Conservation (phyloP, 495 filamentous ascomycete species). For the Astrothelium macrocarpum region DNA sequence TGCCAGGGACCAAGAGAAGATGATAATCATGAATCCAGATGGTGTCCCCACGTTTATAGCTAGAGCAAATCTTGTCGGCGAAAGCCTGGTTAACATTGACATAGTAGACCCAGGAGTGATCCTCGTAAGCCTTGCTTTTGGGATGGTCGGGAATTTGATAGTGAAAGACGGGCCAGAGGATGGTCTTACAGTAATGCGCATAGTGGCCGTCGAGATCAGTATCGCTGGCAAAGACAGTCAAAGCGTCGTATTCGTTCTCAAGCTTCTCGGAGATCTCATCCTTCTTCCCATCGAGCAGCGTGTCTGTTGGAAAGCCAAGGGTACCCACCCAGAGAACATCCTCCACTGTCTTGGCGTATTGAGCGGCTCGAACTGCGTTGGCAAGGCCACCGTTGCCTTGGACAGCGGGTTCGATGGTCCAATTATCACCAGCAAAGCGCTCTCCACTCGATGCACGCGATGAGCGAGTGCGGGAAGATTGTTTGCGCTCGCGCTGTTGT, state of each 20-base stretch:
- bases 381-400: constrained; percentile 85
- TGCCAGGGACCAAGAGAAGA: constrained; percentile 77
- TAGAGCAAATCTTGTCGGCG: constrained; percentile 75
- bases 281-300: constrained; percentile 57
- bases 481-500: constrained; percentile 22
- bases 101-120: constrained; percentile 93
- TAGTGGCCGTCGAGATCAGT: constrained; percentile 89
- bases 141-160: constrained; percentile 95
- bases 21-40: constrained; percentile 97
- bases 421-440: constrained; percentile 57
- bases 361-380: constrained; percentile 73
- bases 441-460: constrained; percentile 36
- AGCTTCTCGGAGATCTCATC: constrained; percentile 70
- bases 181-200: constrained; percentile 74
- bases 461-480: constrained; percentile 19
- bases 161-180: constrained; percentile 61
- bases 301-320: constrained; percentile 83
- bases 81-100: constrained; percentile 83
- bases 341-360: constrained; percentile 49
- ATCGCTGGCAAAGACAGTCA: constrained; percentile 75
- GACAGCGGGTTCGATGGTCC: constrained; percentile 74
- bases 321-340: constrained; percentile 84
- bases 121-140: constrained; percentile 93
- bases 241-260: constrained; percentile 66
- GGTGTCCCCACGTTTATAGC: constrained; percentile 82